phyloP scores from a whole-genome alignment of 2,329 filamentous ascomycete species.

The Botrytis sinoallii region DNA sequence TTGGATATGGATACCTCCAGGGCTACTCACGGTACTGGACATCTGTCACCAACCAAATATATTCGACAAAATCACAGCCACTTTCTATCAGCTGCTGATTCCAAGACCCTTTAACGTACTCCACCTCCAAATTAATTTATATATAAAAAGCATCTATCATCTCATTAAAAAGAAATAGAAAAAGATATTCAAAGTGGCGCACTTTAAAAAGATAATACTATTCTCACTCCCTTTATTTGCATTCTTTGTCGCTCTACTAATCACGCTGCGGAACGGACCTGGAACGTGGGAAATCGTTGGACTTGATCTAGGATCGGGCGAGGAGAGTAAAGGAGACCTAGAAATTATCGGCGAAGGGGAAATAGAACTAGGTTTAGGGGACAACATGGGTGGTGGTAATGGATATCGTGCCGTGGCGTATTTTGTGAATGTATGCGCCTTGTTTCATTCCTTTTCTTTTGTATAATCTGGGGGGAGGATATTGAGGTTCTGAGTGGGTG shows the following conservation, averaged over 20 bases:
- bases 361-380: neutral
- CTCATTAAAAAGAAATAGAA: neutral
- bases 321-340: neutral
- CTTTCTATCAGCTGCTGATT: conserved; percentile 14
- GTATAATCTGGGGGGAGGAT: neutral
- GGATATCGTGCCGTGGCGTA: conserved; percentile 68
- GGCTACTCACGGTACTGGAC: conserved; percentile 19
- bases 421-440: conserved; percentile 18
- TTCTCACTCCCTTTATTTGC: conserved; percentile 25
- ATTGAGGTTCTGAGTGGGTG: neutral
- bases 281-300: neutral
- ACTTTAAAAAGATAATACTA: conserved; percentile 22
- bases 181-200: conserved; percentile 28
- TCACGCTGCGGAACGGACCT: conserved; percentile 23
- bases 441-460: conserved; percentile 51
- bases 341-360: neutral
- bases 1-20: neutral
- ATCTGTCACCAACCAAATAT: neutral
- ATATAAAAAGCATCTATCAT: conserved; percentile 1
- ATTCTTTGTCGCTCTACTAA: conserved; percentile 25
- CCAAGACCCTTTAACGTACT: neutral
- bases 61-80: conserved; percentile 5
- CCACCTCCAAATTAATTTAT: neutral
- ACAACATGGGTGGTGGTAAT: conserved; percentile 21
- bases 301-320: neutral